Evolutionary conservation across 768 basidiomycete genomes (phyloP), one percentile per base, ranked within the genome.

Genomic region (Phylloporus arenicola): DNA sequence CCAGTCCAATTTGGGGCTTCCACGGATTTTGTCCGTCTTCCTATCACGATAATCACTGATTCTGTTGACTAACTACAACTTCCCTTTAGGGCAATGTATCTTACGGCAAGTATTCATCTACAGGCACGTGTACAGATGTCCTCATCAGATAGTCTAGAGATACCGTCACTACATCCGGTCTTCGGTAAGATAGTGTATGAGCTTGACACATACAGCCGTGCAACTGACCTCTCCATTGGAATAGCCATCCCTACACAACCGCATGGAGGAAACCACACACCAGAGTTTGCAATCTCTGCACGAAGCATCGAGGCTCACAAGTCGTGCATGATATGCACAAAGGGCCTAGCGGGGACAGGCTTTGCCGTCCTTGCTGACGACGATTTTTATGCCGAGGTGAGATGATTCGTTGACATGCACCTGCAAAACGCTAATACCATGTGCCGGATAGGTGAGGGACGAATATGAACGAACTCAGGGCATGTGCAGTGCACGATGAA

Each of bases 231-330:
- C 40, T 45, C 51, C 48, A 41, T 30, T 30, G 29, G 22, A 29
- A 27, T 43, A 86, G 85, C 81, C 25, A 88, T 90, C 47, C 86
- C 87, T n/a, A 85, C 85, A 6, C 70, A 72, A 54, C 78, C 79
- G 7, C 70, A 77, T 45, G 86, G 86, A 37, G 83, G 82, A n/a
- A 90, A 90, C 59, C 88, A 90, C 58, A 88, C 88, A 1, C 72
- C 80, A 10, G 78, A 72, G 4, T 90, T 89, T 63, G 70, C 83
- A 19, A 66, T 70, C 46, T 74, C 88, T 22, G 82, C 86, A 24
- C 71, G 72, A 25, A 81, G 76, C 38, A 59, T 68, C 35, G 78
- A 80, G 53, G 88, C 88, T 13, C 88, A 89, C 59, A 72, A 72
- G 40, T 73, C 74, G 19, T 79, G 79, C 27, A 75, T 90, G 63